Evolutionary conservation across 768 basidiomycete species (phyloP).

Genomic region (Psilocybe azurescens): DNA sequence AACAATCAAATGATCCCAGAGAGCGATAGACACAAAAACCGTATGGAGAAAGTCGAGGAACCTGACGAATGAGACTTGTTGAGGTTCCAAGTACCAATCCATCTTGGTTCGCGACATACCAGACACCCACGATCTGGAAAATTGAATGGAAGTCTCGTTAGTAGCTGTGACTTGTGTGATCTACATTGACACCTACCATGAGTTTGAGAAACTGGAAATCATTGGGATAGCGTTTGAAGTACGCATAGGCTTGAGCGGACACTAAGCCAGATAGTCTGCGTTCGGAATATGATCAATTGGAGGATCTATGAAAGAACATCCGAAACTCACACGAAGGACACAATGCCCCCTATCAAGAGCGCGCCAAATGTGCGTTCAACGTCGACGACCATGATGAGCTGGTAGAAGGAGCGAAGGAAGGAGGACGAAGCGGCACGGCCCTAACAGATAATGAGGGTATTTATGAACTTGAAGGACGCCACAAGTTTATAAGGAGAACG

Average conservation of each 20-base stretch:
- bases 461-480: neutral
- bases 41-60: conserved; percentile 46
- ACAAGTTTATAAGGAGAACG: neutral
- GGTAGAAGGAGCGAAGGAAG: neutral
- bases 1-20: conserved; percentile 48
- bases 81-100: neutral
- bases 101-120: neutral
- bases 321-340: conserved; percentile 40
- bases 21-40: conserved; percentile 40
- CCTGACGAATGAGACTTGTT: conserved; percentile 11
- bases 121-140: conserved; percentile 28
- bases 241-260: conserved; percentile 39
- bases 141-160: neutral
- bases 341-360: conserved; percentile 42
- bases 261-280: conserved; percentile 46
- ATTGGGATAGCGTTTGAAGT: conserved; percentile 41
- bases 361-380: conserved; percentile 42
- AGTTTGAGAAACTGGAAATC: conserved; percentile 35
- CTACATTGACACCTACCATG: conserved; percentile 31
- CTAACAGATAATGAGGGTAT: neutral
- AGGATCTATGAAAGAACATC: neutral
- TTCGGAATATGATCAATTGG: neutral
- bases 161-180: neutral
- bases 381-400: conserved; percentile 21
- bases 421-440: neutral